These are phyloP conservation scores for Ascochyta pisi DNA, from an alignment of 2,329 filamentous ascomycete genomes.

Conservation along the genomic window DNA sequence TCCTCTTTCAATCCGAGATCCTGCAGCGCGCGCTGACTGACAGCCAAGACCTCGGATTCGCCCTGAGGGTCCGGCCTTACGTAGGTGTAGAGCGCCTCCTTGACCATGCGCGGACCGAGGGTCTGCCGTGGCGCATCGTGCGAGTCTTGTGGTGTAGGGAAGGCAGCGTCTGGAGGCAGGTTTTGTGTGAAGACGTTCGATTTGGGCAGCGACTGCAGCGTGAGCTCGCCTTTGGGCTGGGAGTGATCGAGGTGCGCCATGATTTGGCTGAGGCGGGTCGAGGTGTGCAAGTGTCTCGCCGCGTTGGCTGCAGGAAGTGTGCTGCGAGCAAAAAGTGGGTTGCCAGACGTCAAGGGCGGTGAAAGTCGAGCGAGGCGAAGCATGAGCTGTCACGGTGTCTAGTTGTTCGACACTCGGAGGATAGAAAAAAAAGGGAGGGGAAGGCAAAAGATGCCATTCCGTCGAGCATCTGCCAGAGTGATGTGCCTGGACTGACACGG, in stretches of 20 bases:
- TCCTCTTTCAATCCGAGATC: constrained; percentile 78
- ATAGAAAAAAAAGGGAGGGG: constrained; percentile 7
- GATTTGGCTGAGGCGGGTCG: constrained; percentile 52
- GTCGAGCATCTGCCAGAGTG: constrained; percentile 21
- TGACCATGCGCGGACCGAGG: constrained; percentile 82
- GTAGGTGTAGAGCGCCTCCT: constrained; percentile 85
- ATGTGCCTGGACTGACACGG: constrained; percentile 24
- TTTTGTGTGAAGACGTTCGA: constrained; percentile 69
- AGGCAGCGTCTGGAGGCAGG: constrained; percentile 77
- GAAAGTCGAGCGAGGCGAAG: constrained; percentile 22
- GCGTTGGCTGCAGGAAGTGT: neutral
- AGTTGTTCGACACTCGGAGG: neutral
- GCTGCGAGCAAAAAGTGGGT: neutral
- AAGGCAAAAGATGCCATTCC: constrained; percentile 23
- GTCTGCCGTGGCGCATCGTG: constrained; percentile 79
- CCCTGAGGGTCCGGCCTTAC: constrained; percentile 79
- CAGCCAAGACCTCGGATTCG: constrained; percentile 78
- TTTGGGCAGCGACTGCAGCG: constrained; percentile 64
- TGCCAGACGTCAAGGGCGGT: constrained; percentile 10
- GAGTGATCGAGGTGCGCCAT: constrained; percentile 52
- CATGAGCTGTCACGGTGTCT: constrained; percentile 20
- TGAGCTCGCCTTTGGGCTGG: constrained; percentile 32
- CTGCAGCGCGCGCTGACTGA: constrained; percentile 78
- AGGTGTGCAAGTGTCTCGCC: constrained; percentile 21
- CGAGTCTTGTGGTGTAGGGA: constrained; percentile 80